A percentile compares a stretch with the other conserved stretches of the same genome.
Evolutionary conservation across 2,329 filamentous ascomycete species (phyloP).

Genomic region (Davidsoniella australis): DNA sequence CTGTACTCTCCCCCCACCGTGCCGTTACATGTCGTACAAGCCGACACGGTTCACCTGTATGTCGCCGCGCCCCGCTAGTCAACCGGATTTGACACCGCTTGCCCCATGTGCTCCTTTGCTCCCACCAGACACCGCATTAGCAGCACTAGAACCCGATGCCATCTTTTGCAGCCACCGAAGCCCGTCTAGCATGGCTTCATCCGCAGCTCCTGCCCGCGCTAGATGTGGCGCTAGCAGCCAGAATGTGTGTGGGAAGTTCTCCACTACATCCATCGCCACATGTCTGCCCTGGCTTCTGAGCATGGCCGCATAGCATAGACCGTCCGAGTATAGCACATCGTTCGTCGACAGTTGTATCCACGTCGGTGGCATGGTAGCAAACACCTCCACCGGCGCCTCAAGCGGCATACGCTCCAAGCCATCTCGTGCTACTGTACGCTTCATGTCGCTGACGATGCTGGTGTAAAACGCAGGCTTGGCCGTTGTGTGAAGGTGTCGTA

Average conservation of each 20-base stretch:
- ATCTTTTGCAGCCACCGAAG: conserved; percentile 22
- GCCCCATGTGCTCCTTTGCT: neutral
- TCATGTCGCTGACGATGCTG: conserved; percentile 20
- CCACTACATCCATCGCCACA: conserved; percentile 25
- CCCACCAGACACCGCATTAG: neutral
- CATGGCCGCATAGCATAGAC: conserved; percentile 29
- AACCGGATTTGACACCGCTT: neutral
- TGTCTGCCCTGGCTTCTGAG: conserved; percentile 24
- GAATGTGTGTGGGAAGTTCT: conserved; percentile 35
- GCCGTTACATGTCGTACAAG: no score
- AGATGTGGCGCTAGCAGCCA: conserved; percentile 31
- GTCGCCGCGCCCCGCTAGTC: neutral
- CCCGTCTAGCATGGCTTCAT: conserved; percentile 25
- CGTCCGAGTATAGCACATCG: conserved; percentile 34
- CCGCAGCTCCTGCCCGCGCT: conserved; percentile 24
- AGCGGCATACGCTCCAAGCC: conserved; percentile 26
- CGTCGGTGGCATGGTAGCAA: conserved; percentile 23
- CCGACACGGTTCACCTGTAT: neutral
- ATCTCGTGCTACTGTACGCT: conserved; percentile 22
- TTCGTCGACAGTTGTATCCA: conserved; percentile 35
- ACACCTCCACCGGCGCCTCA: conserved; percentile 19
- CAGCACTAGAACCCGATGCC: neutral
- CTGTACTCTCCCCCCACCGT: no score
- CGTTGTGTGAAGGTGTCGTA: conserved; percentile 25
- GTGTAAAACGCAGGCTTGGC: conserved; percentile 23